Base-by-base conservation (phyloP, 2,329 filamentous ascomycete species). In the Chaetomium sp. region DNA sequence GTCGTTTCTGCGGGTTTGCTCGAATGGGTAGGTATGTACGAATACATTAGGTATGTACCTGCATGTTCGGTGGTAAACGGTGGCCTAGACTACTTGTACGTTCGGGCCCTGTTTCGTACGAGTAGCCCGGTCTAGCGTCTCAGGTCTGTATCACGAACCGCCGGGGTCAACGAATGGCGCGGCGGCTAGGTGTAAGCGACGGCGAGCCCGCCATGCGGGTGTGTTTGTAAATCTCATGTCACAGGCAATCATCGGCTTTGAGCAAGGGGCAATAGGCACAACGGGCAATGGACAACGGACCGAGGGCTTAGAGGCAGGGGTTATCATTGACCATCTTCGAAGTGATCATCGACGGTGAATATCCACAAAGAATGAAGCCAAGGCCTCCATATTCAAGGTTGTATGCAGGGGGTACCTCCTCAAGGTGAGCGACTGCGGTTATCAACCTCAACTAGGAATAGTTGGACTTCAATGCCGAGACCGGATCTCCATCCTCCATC, bases 401-500 rank as follows among this genome's bases (percentile, higher is more conserved):
- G 16, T 42, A 42, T 42, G 38, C 38, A 42, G 38, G 38, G 38
- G 38, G 19, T 42, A 42, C 4, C 4, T 2, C 19, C 38, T 42
- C 16, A 16, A n/a, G 38, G 16, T n/a, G 16, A 42, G 38, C 16
- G 16, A 19, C 38, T 16, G 16, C 38, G 16, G 38, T 19, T 4
- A 42, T 42, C 38, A 42, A 42, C 38, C 23, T 23, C 9, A 12
- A 23, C 21, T 16, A 50, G 21, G 47, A 50, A 13, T 2, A 50
- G 21, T 47, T 47, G 9, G 21, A 47, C 45, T 51, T 8, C 49
- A 27, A 51, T 25, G 23, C 23, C 21, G 21, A 45, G 42, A 53
- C 23, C 29, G 42, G 51, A 58, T 61, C 29, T 27, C 42, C 21
- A 19, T 70, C 71, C 71, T 74, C 73, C 72, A 69, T 33, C 12